Percentiles rank a stretch among this genome's conserved stretches.
Conservation (phyloP, 73 alveolate genomes). For the Paramecium sonneborni region DNA sequence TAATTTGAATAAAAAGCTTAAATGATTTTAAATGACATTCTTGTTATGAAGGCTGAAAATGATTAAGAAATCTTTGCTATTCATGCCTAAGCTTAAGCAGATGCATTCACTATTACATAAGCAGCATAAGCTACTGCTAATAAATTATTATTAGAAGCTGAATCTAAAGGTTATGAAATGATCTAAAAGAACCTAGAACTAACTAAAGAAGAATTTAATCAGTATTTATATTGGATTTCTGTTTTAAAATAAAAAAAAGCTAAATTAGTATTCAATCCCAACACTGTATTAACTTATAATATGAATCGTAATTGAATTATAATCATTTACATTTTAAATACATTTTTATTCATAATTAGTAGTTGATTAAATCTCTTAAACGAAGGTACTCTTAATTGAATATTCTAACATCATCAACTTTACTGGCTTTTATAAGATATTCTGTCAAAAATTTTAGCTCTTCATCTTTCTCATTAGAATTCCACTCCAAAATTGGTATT, state of each 20-base stretch:
- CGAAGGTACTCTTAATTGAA: constrained; percentile 54
- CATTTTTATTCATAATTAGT: background rate
- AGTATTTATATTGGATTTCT: constrained; percentile 49
- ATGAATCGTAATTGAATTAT: constrained; percentile 16
- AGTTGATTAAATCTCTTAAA: constrained; percentile 21
- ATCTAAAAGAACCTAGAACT: background rate
- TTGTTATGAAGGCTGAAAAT: constrained; percentile 47
- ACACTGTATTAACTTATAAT: constrained; percentile 3
- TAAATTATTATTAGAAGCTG: constrained; percentile 57
- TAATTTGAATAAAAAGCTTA: constrained; percentile 39
- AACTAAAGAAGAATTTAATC: constrained; percentile 41
- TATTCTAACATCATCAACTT: constrained; percentile 69
- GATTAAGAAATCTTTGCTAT: constrained; percentile 50
- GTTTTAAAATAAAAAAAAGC: constrained; percentile 51
- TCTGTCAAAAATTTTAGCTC: constrained; percentile 73
- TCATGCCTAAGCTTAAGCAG: constrained; percentile 53
- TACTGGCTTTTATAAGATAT: constrained; percentile 57
- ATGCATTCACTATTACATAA: constrained; percentile 7
- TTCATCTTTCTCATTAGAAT: constrained; percentile 72
- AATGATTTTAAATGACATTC: background rate
- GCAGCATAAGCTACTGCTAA: constrained; percentile 3
- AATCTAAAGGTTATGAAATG: constrained; percentile 12
- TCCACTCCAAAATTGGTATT: constrained; percentile 77
- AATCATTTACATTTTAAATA: background rate
- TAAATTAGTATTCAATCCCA: constrained; percentile 34